phyloP scores from a whole-genome alignment of 495 filamentous ascomycete genomes.

The Hypomontagnella monticulosa region DNA sequence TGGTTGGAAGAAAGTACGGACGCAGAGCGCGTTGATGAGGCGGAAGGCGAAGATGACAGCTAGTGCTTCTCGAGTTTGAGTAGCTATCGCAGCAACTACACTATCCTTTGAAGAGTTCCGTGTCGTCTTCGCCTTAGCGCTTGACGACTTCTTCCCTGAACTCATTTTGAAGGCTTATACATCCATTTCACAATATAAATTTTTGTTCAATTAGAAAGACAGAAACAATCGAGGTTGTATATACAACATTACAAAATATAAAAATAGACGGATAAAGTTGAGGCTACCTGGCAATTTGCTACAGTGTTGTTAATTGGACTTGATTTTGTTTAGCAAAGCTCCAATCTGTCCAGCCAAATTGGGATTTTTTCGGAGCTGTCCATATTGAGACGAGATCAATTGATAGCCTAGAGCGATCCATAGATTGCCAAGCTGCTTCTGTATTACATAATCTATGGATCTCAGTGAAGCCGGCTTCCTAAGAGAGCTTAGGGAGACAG shows the following conservation, averaged over 20 bases:
- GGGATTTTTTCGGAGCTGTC: conserved; percentile 40
- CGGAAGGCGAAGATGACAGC: conserved; percentile 78
- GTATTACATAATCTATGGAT: not conserved
- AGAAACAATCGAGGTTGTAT: not conserved
- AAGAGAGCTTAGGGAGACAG: not conserved
- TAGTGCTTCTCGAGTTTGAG: conserved; percentile 60
- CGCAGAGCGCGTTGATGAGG: conserved; percentile 81
- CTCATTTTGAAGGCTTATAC: conserved; percentile 36
- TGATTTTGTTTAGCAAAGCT: not conserved
- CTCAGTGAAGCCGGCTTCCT: too few relatives aligned
- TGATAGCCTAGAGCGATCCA: too few relatives aligned
- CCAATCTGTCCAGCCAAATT: conserved; percentile 22
- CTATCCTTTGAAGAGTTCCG: conserved; percentile 13
- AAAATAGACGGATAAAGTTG: conserved; percentile 15
- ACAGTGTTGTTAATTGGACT: conserved; percentile 2
- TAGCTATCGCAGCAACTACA: conserved; percentile 31
- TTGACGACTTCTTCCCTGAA: conserved; percentile 26
- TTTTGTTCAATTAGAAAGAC: not conserved
- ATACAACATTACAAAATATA: conserved; percentile 18
- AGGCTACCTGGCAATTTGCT: conserved; percentile 40
- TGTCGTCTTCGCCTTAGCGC: conserved; percentile 16
- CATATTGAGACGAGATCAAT: conserved; percentile 22
- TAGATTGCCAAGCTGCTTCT: too few relatives aligned
- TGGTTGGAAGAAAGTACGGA: conserved; percentile 98
- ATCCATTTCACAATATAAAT: conserved; percentile 19